Evolutionary conservation across 2,329 filamentous ascomycete genomes (phyloP).

Genomic region (Arthrocladium fulminans): DNA sequence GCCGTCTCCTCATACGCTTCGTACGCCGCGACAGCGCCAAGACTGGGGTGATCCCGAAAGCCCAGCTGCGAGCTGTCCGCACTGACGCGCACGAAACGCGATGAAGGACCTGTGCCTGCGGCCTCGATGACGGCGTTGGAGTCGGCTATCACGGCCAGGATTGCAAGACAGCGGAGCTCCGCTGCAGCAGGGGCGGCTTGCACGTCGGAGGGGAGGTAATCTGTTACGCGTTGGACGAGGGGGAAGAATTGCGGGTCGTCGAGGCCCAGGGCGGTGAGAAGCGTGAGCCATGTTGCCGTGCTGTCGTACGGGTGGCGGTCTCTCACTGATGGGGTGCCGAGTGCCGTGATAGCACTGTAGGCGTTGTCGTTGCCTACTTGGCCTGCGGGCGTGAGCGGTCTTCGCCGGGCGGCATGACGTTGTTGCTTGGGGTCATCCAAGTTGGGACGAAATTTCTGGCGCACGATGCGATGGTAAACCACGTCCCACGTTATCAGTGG

Average conservation of each 20-base stretch:
- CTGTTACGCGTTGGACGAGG: constrained; percentile 10
- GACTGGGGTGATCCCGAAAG: constrained; percentile 14
- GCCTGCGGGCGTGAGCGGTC: too few species aligned
- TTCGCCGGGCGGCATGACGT: constrained; percentile 1
- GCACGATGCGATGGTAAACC: constrained; percentile 2
- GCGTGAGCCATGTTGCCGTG: constrained; percentile 9
- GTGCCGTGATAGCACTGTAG: too few species aligned
- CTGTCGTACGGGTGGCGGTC: constrained; percentile 2
- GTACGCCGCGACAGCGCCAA: constrained; percentile 14
- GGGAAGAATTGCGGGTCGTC: constrained; percentile 9
- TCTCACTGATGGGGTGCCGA: too few species aligned
- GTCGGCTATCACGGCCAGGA: constrained; percentile 12
- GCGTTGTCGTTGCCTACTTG: too few species aligned
- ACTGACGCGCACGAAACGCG: constrained; percentile 11
- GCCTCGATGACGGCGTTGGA: constrained; percentile 3
- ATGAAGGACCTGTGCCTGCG: not conserved
- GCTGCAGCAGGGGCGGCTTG: constrained; percentile 12
- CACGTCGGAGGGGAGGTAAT: constrained; percentile 13
- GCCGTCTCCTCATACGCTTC: constrained; percentile 9
- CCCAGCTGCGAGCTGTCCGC: constrained; percentile 9
- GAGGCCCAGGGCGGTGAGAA: constrained; percentile 9
- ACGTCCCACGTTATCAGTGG: constrained; percentile 5
- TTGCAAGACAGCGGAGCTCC: constrained; percentile 9
- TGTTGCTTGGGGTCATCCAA: constrained; percentile 4
- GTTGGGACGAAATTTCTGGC: constrained; percentile 2